Conservation (phyloP, 129 eudicot species). For the Ambrosia artemisiifolia region DNA sequence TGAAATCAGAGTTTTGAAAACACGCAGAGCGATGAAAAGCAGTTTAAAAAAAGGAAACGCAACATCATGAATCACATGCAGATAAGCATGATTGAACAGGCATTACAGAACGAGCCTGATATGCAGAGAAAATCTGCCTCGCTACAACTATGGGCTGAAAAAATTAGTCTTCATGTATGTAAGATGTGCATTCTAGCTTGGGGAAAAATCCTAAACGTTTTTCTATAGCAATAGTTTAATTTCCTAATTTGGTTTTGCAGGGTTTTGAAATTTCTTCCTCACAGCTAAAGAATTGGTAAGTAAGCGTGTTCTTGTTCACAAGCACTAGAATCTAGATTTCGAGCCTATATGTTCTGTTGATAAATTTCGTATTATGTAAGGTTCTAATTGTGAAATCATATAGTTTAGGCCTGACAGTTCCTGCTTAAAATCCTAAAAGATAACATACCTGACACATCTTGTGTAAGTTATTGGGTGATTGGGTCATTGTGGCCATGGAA, state of each 20-base stretch:
- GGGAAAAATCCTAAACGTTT: neutral
- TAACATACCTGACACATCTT: neutral
- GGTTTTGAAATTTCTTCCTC: slow-evolving; percentile 87
- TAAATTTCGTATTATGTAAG: no score
- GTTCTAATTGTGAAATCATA: neutral
- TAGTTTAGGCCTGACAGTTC: neutral
- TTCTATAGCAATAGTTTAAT: slow-evolving; percentile 9
- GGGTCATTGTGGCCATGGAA: neutral
- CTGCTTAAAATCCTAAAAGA: neutral
- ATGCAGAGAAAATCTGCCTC: slow-evolving; percentile 71
- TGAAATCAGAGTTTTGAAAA: slow-evolving; percentile 29
- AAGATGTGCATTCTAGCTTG: neutral
- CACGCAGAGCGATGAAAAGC: slow-evolving; percentile 60
- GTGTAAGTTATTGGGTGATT: neutral
- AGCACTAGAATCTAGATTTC: no score
- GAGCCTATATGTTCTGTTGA: no score
- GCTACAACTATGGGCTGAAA: slow-evolving; percentile 63
- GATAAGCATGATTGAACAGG: slow-evolving; percentile 62
- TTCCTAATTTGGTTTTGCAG: slow-evolving; percentile 36
- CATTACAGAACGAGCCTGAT: slow-evolving; percentile 72
- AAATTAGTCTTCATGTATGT: slow-evolving; percentile 74
- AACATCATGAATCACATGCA: slow-evolving; percentile 84
- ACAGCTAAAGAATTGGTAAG: slow-evolving; percentile 92
- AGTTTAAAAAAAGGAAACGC: slow-evolving; percentile 73
- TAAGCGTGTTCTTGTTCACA: neutral